A percentile compares a stretch with the other conserved stretches of the same genome.
phyloP scores from a whole-genome alignment of 192 early-diverging fungal species.

The Coemansia sp. region DNA sequence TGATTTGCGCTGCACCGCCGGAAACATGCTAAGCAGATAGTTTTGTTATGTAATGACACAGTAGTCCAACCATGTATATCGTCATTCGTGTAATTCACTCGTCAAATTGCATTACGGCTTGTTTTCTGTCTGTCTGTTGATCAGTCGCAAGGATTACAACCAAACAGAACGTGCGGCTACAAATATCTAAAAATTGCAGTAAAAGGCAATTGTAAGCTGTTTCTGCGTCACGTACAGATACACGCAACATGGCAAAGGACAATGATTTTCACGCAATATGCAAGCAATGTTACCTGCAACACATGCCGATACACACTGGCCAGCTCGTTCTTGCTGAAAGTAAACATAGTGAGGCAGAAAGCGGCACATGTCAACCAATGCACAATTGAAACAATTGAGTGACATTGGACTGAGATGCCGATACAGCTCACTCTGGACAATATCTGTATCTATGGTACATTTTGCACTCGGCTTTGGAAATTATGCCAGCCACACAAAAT shows the following conservation, averaged over 20 bases:
- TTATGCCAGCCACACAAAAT: background rate
- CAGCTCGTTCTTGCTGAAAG: background rate
- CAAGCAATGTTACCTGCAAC: constrained; percentile 1
- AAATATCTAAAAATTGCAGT: background rate
- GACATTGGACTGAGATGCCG: background rate
- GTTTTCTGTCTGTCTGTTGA: background rate
- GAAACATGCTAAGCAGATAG: background rate
- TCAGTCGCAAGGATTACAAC: background rate
- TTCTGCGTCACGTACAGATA: background rate
- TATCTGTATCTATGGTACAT: background rate
- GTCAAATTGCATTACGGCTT: background rate
- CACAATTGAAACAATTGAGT: background rate
- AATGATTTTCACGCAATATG: background rate
- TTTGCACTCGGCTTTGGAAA: background rate
- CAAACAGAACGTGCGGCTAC: background rate
- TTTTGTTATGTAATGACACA: background rate
- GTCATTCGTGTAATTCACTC: background rate
- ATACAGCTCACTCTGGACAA: background rate
- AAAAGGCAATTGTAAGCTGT: background rate
- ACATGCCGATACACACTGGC: background rate
- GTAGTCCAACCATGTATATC: background rate
- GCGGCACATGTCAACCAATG: background rate
- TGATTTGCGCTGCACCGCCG: background rate
- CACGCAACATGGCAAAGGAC: background rate
- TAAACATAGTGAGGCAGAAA: background rate